Percentiles rank a stretch among this genome's conserved stretches.
Conservation (phyloP, 2,329 filamentous ascomycete species). For the Emergomyces africanus region DNA sequence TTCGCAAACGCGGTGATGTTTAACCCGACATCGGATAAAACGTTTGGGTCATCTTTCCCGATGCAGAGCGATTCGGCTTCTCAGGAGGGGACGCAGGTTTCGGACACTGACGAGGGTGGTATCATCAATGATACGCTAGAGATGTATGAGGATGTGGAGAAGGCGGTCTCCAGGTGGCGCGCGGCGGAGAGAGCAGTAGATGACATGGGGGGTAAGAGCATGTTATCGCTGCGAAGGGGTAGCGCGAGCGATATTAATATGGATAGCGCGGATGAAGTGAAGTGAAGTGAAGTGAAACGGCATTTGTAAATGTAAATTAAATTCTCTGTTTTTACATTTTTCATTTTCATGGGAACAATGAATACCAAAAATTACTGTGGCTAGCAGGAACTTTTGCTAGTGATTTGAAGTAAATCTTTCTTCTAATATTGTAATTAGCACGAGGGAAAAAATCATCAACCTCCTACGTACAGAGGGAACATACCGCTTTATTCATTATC, state of each 20-base stretch:
- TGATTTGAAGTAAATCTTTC: no score
- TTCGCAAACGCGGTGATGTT: slow-evolving; percentile 99
- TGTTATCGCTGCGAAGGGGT: slow-evolving; percentile 24
- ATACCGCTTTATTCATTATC: neutral
- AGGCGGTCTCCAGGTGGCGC: slow-evolving; percentile 61
- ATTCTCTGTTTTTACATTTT: no score
- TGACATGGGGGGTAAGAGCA: slow-evolving; percentile 23
- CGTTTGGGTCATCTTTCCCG: slow-evolving; percentile 50
- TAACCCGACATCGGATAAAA: slow-evolving; percentile 68
- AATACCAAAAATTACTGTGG: neutral
- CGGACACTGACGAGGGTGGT: slow-evolving; percentile 62
- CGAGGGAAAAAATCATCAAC: neutral
- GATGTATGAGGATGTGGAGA: slow-evolving; percentile 83
- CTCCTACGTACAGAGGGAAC: neutral
- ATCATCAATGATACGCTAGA: slow-evolving; percentile 77
- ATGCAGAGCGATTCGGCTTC: slow-evolving; percentile 32
- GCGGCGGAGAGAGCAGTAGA: slow-evolving; percentile 47
- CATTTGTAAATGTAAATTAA: neutral
- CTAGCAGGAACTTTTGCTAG: neutral
- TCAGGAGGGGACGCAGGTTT: slow-evolving; percentile 36
- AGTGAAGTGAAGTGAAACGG: slow-evolving; percentile 1
- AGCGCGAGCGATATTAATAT: slow-evolving; percentile 26
- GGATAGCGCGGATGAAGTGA: slow-evolving; percentile 11
- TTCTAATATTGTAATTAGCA: neutral
- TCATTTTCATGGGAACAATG: neutral